A percentile compares a stretch with the other conserved stretches of the same genome.
These are phyloP conservation scores for Eimeria brunetti DNA, from an alignment of 169 alveolate genomes.

Conservation along the genomic window DNA sequence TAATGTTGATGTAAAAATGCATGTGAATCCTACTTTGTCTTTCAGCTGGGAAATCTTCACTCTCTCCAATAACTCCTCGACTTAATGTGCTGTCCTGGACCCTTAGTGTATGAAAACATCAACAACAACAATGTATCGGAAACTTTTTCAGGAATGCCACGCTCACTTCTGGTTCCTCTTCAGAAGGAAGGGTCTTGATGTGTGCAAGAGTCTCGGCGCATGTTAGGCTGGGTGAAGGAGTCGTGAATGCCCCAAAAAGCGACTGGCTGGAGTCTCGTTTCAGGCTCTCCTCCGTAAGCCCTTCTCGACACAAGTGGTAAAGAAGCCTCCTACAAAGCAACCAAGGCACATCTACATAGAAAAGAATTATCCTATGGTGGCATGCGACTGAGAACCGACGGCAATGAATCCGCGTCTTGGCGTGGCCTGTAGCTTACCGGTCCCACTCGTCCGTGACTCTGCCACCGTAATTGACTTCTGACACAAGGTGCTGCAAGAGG, in stretches of 20 bases:
- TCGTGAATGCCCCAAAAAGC: constrained; percentile 4
- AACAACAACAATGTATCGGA: background rate
- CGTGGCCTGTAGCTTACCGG: constrained; percentile 84
- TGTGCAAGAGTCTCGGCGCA: constrained; percentile 61
- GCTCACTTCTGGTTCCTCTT: constrained; percentile 51
- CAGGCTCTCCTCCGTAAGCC: constrained; percentile 33
- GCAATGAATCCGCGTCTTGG: background rate
- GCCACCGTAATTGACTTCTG: constrained; percentile 98
- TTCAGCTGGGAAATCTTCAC: background rate
- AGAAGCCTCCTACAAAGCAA: constrained; percentile 37
- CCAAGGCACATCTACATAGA: background rate
- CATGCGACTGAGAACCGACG: background rate
- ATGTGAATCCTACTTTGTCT: background rate
- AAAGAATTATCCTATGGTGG: background rate
- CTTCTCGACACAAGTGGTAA: constrained; percentile 34
- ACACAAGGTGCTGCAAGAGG: constrained; percentile 95
- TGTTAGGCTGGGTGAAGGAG: constrained; percentile 48
- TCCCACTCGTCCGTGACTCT: constrained; percentile 98
- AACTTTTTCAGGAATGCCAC: background rate
- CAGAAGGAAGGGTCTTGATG: constrained; percentile 19
- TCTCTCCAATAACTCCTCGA: background rate
- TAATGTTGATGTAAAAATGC: background rate
- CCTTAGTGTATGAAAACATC: background rate
- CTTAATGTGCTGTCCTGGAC: background rate
- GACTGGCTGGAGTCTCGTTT: background rate